Base-by-base conservation (phyloP, 2,329 filamentous ascomycete genomes). In the Penicillium corylophilum region DNA sequence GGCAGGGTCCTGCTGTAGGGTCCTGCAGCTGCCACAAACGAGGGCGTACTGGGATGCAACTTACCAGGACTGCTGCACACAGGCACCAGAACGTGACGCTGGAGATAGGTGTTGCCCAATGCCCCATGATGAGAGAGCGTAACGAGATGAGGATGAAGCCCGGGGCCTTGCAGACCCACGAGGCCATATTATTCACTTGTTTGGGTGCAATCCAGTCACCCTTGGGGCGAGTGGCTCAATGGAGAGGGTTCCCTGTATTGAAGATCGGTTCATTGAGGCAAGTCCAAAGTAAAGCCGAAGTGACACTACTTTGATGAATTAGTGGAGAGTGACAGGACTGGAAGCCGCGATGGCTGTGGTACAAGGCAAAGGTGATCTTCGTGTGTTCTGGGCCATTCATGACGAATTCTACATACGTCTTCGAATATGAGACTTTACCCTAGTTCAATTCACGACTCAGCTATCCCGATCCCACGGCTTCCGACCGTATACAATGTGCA, bases 401-500 rank as follows among this genome's bases (percentile, higher is more conserved):
- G 26, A n/a, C 13, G 8, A 7, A 24, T 26, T 26, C 22, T 41
- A 24, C 39, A 41, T 41, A 24, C 1, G 44, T 44, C 26, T 29
- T 52, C 46, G 46, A 48, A 43, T 20, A 38, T 3, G 10, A 13
- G 10, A 20, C 9, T 12, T 28, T 36, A 16, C 36, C n/a, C 38
- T 41, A 45, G 57, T 35, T 42, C 44, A 22, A 50, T 60, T 82
- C 60, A 6, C 7, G 42, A 58, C 48, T 49, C 28, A 51, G 49
- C 28, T 43, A 29, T 26, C 18, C 46, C 26, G 24, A 40, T 44
- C 18, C 39, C 51, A 85, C 38, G 64, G 61, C 47, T 62, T 68
- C 47, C 59, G 60, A 16, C 64, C 68, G 48, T 67, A 69, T 4
- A 70, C 62, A 33, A 69, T 46, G 53, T 70, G 65, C n/a, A 66